Evolutionary conservation across 805 yeast genomes (phyloP), one percentile per base, ranked within the genome.

Genomic region (Lipomyces spencermartinsiae): DNA sequence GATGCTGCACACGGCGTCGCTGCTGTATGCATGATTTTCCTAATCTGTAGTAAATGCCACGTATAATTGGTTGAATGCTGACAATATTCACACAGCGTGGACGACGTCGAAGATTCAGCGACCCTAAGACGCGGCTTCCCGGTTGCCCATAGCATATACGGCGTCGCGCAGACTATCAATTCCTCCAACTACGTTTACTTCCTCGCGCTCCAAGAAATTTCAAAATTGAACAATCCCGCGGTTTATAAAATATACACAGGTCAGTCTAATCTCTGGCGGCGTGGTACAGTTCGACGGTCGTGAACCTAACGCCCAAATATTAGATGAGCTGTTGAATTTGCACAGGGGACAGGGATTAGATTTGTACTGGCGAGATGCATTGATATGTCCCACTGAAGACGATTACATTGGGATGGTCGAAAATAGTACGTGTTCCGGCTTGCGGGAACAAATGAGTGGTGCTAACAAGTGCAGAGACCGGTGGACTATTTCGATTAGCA

Each of bases 271-370:
- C 22, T n/a, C 43, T 37, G 43, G 16, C 43, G 49, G 22, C 19
- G 59, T 55, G 37, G n/a, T 29, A 31, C 58, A 19, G 34, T 37
- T n/a, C 53, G 35, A 12, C 25, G 10, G 14, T 14, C 29, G 19
- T 33, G 29, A 71, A 71, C 61, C 81, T 78, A 16, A 78, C 81
- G 2, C 71, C 77, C 74, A 88, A 0, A 83, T 88, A 68, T 82
- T 86, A 68, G 90, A 90, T 61, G 97, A 93, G 73, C 82, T 93
- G 86, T 77, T 91, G 62, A 88, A 90, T 74, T 79, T 93, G 66
- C 98, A 93, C 76, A 83, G 90, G 59, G 98, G 98, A 5, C 98
- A 93, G 80, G 96, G 97, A 0, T 78, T 90, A 68, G 98, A 93
- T 73, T 83, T 93, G 25, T 89, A 88, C 77, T 93, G 98, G 97